Evolutionary conservation across 2,329 filamentous ascomycete genomes (phyloP).

Genomic region (Cordyceps cateniannulata): DNA sequence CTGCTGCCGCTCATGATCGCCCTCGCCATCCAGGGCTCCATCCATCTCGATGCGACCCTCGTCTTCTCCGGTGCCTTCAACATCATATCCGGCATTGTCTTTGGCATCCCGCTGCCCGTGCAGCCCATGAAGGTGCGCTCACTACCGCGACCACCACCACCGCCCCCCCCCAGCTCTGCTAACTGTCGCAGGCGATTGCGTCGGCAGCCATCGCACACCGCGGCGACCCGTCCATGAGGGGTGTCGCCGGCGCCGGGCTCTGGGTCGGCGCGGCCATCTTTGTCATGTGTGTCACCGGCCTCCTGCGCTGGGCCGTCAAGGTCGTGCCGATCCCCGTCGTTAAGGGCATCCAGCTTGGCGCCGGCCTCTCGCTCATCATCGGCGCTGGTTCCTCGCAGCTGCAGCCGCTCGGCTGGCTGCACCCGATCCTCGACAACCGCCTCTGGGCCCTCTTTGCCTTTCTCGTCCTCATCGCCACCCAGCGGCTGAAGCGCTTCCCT

Average conservation of each 20-base stretch:
- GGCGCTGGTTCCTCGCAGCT: conserved; percentile 67
- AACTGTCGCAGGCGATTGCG: conserved; percentile 61
- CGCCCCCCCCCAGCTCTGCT: background rate
- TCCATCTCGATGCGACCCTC: conserved; percentile 76
- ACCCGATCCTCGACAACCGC: conserved; percentile 68
- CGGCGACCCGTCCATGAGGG: conserved; percentile 42
- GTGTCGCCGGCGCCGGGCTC: conserved; percentile 70
- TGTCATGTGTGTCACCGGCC: conserved; percentile 69
- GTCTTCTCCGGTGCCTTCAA: conserved; percentile 88
- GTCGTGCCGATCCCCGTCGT: conserved; percentile 80
- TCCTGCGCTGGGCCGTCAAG: conserved; percentile 67
- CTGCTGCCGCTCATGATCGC: conserved; percentile 85
- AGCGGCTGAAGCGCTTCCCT: conserved; percentile 60
- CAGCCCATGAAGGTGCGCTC: conserved; percentile 69
- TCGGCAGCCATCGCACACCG: conserved; percentile 74
- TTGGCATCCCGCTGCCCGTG: conserved; percentile 85
- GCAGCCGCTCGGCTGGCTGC: conserved; percentile 60
- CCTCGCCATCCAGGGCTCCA: conserved; percentile 68
- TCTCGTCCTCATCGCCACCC: conserved; percentile 60
- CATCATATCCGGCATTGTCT: conserved; percentile 70
- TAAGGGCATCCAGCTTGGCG: conserved; percentile 91
- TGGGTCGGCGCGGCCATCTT: conserved; percentile 70
- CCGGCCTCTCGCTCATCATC: conserved; percentile 75
- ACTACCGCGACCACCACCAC: background rate
- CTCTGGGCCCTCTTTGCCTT: conserved; percentile 73